Percentiles rank a stretch among this genome's conserved stretches.
phyloP scores from a whole-genome alignment of 164 flowering plant species.

The Cinnamomum chago region DNA sequence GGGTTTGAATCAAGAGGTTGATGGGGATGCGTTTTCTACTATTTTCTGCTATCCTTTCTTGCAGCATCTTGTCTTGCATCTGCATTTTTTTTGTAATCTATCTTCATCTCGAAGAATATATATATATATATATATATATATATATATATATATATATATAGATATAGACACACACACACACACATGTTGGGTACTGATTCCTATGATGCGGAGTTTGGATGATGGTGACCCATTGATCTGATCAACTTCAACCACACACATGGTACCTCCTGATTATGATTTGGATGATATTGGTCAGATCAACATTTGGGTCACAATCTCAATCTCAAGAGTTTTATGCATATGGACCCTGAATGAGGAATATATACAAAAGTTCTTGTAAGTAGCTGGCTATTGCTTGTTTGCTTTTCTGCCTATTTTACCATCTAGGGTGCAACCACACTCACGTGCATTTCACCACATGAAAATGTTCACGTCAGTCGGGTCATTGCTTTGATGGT shows the following conservation, averaged over 20 bases:
- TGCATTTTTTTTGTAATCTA: neutral
- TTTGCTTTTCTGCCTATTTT: neutral
- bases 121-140: too few species aligned
- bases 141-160: too few species aligned
- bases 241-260: neutral
- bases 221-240: too few species aligned
- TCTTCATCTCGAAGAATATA: neutral
- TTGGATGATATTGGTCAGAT: neutral
- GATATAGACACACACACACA: too few species aligned
- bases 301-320: neutral
- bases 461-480: neutral
- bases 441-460: conserved; percentile 15
- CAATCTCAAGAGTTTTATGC: neutral
- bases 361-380: neutral
- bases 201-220: too few species aligned
- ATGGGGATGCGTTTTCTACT: too few species aligned
- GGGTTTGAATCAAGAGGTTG: too few species aligned
- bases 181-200: neutral
- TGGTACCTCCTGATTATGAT: neutral
- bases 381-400: neutral
- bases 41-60: neutral
- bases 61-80: neutral
- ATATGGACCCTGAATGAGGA: too few species aligned
- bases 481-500: conserved; percentile 13
- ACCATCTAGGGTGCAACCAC: conserved; percentile 7